Evolutionary conservation across 75 land plant genomes (phyloP).

Genomic region (Cupressus sempervirens): DNA sequence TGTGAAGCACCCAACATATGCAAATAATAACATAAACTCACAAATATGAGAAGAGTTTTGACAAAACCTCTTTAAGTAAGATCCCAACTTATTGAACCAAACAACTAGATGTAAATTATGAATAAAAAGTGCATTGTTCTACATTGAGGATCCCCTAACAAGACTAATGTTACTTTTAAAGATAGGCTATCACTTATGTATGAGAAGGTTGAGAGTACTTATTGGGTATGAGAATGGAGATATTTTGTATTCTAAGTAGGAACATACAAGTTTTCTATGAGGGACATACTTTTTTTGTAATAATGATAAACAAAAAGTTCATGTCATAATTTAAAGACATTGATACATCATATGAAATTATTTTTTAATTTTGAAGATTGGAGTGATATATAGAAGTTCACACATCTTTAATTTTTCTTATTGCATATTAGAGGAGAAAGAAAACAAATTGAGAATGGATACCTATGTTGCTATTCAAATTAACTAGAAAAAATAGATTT

Average conservation of each 20-base stretch:
- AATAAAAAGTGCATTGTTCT: slow-evolving; percentile 66
- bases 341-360: neutral
- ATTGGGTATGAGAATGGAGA: slow-evolving; percentile 54
- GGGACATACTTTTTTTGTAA: slow-evolving; percentile 35
- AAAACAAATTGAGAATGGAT: neutral
- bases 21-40: neutral
- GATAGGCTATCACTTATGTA: slow-evolving; percentile 45
- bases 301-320: neutral
- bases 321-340: neutral
- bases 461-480: neutral
- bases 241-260: slow-evolving; percentile 44
- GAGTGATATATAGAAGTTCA: neutral
- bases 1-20: no score
- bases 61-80: slow-evolving; percentile 57
- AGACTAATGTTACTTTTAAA: slow-evolving; percentile 75
- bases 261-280: slow-evolving; percentile 40
- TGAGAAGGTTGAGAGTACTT: slow-evolving; percentile 48
- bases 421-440: neutral
- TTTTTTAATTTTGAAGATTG: neutral
- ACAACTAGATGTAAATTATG: slow-evolving; percentile 55
- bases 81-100: slow-evolving; percentile 73
- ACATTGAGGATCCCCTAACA: slow-evolving; percentile 80
- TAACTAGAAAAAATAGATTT: slow-evolving; percentile 36
- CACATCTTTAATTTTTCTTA: neutral
- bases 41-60: neutral